Percentiles rank a stretch among this genome's conserved stretches.
Evolutionary conservation across 768 basidiomycete species (phyloP).

Genomic region (Pulveroboletus sp.): DNA sequence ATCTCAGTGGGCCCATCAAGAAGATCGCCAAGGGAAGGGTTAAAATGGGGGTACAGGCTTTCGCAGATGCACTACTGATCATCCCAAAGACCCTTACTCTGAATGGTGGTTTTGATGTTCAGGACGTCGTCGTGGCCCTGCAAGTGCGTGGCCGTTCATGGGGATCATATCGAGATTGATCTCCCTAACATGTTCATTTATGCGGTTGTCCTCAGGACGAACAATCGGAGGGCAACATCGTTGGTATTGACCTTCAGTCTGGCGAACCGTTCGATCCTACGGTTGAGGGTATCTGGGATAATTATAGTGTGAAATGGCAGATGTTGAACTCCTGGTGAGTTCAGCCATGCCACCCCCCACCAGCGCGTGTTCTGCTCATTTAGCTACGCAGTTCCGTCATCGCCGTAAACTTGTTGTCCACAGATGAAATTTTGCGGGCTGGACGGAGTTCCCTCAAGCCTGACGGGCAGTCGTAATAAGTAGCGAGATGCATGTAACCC

Average conservation of each 20-base stretch:
- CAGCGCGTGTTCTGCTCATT: conserved; percentile 23
- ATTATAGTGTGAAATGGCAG: conserved; percentile 97
- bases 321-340: conserved; percentile 95
- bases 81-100: conserved; percentile 96
- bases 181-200: conserved; percentile 4
- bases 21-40: conserved; percentile 86
- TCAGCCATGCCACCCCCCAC: conserved; percentile 4
- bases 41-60: conserved; percentile 97
- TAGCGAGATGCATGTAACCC: conserved; percentile 12
- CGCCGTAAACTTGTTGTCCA: conserved; percentile 90
- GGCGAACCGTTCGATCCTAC: conserved; percentile 97
- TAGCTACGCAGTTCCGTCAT: conserved; percentile 70
- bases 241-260: conserved; percentile 87
- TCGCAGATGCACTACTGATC: conserved; percentile 87
- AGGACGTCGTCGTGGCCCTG: conserved; percentile 87
- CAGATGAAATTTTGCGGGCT: conserved; percentile 91
- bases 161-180: conserved; percentile 8
- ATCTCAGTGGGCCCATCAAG: conserved; percentile 76
- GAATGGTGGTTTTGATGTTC: conserved; percentile 96
- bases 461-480: conserved; percentile 55
- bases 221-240: conserved; percentile 86
- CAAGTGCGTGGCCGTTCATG: conserved; percentile 51
- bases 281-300: conserved; percentile 96
- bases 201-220: conserved; percentile 60
- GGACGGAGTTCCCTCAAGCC: conserved; percentile 85